Base-by-base conservation (phyloP, 1,284 basidiomycete species). In the Puccinia novopanici region DNA sequence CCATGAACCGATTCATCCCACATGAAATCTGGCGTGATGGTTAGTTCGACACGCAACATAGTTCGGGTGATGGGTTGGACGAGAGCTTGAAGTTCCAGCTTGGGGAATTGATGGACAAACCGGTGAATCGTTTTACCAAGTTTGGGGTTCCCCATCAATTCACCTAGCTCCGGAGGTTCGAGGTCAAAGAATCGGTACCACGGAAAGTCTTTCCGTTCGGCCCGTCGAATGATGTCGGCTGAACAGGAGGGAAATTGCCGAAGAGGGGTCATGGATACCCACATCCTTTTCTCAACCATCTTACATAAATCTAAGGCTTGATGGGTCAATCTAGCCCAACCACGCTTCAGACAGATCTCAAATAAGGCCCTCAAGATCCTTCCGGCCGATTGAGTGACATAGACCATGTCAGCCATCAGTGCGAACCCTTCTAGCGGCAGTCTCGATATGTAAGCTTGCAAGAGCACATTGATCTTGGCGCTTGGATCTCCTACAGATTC, bases 1-100 rank as follows among this genome's bases (percentile, higher is more conserved):
- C 94, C 93, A 83, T 99, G 97, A 48, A 95, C 90, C 86, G 93
- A 93, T 84, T 95, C 93, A 80, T 98, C 95, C 96, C 96, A 99
- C 77, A 92, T 90, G 89, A 98, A 99, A 85, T 98, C 96, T 27
- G 96, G 95, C 3, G 91, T 91, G 85, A 98, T 94, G 0, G 93
- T 93, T 22, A 97, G 87, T 83, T 96, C 94, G 82, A 96, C 92
- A 72, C 93, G 91, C 55, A 97, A 89, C 34, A 96, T 89, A 0
- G 93, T 92, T 30, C 94, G 90, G 0, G 94, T 97, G 83, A 97
- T 93, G 0, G 94, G 95, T 83, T 96, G 92, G 0, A 97, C 95
- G 84, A 96, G 93, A 0, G 95, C 95, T 86, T 95, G 92, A 24
- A 97, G 82, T 90, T 95, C 93, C 59, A 98, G 89, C 85, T 95